Base-by-base conservation (phyloP, 768 basidiomycete species). In the Clitopilus hobsonii region DNA sequence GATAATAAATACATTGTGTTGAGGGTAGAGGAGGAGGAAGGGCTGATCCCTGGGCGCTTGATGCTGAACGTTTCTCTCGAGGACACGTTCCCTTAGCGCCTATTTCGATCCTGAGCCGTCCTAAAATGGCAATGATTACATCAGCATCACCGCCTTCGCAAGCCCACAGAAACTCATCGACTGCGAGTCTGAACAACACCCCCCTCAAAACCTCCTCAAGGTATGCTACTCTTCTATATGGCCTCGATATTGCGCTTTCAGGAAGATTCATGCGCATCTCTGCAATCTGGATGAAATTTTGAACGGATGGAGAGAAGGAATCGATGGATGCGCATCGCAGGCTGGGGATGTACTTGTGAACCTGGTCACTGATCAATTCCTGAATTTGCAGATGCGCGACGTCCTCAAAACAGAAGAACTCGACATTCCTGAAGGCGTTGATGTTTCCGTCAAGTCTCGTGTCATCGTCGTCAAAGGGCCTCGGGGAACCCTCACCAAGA, bases 371-470 rank as follows among this genome's bases (percentile, higher is more conserved):
- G 41, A 45, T 45, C 41, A 20, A 45, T 20, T 45, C 22, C 54
- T 55, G 57, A 62, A 36, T 59, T 64, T 59, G 38, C 66, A 93
- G 89, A 94, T 94, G 91, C 88, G 88, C 75, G 91, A 93, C 84
- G 81, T 94, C 69, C 83, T 91, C 79, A 82, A 91, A 79, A 93
- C 89, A 54, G 94, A 96, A 88, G 91, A 91, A 72, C 86, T 95
- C 75, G 82, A 84, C 38, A 83, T 96, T 63, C 94, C 94, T 56
- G 86, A 88, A 67, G 85, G 83, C 65, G 87, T 99, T 66, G 84
- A 87, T 47, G 85, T 98, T 61, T 71, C 77, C 68, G 82, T 98
- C 76, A 97, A 98, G 80, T 83, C 95, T 61, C 87, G 97, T 59
- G 74, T 94, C 65, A 89, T 99, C 70, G 87, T 84, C 57, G 95